phyloP scores from a whole-genome alignment of 2,329 filamentous ascomycete genomes.

The Tolypocladium pustulatum region DNA sequence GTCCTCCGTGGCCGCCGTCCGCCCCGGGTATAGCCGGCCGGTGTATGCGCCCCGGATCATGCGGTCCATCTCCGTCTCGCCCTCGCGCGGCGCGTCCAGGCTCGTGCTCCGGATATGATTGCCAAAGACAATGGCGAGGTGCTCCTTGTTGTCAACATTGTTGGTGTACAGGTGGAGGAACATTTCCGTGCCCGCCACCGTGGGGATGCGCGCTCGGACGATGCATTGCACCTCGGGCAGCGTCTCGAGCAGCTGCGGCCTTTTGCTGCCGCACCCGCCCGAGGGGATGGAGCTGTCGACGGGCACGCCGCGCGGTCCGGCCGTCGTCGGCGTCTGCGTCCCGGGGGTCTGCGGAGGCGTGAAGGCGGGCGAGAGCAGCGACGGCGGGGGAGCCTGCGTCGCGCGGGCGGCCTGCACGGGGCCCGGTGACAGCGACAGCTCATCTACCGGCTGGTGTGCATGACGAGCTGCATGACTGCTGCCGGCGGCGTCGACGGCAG shows the following conservation, averaged over 20 bases:
- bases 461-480: conserved; percentile 6
- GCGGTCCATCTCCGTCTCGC: conserved; percentile 78
- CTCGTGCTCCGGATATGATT: conserved; percentile 66
- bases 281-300: conserved; percentile 49
- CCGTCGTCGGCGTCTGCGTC: conserved; percentile 37
- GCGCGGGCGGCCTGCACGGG: conserved; percentile 7
- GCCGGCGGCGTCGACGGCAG: conserved; percentile 13
- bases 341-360: conserved; percentile 60
- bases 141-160: conserved; percentile 87
- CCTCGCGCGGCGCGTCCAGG: conserved; percentile 59
- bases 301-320: conserved; percentile 40
- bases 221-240: conserved; percentile 86
- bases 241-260: conserved; percentile 61
- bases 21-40: conserved; percentile 75
- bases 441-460: conserved; percentile 17
- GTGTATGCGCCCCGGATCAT: conserved; percentile 94
- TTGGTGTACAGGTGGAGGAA: conserved; percentile 94
- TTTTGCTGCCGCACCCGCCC: conserved; percentile 51
- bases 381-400: conserved; percentile 36
- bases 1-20: conserved; percentile 53
- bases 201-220: conserved; percentile 90
- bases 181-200: conserved; percentile 87
- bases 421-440: conserved; percentile 24
- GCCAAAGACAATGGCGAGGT: conserved; percentile 94
- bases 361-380: conserved; percentile 79